Percentiles rank a stretch among this genome's conserved stretches.
These are phyloP conservation scores for Kuraishia molischiana DNA, from an alignment of 805 yeast species.

Conservation along the genomic window DNA sequence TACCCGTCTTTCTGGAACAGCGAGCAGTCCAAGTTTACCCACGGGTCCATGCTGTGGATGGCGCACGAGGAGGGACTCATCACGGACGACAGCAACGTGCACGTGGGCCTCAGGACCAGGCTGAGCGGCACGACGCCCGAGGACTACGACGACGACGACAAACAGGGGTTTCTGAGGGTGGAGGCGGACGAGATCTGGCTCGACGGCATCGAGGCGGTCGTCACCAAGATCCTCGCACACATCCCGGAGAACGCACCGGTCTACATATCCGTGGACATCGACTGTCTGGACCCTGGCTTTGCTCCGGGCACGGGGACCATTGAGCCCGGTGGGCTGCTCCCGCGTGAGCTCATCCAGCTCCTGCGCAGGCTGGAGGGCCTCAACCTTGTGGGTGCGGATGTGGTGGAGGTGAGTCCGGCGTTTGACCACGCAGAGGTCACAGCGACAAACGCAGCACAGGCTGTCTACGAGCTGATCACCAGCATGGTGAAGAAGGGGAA, in stretches of 20 bases:
- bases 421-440: constrained; percentile 60
- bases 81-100: constrained; percentile 45
- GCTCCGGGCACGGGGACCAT: constrained; percentile 52
- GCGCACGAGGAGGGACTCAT: constrained; percentile 63
- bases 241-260: constrained; percentile 61
- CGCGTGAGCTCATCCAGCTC: constrained; percentile 41
- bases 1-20: constrained; percentile 32
- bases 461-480: constrained; percentile 61
- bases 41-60: constrained; percentile 84
- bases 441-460: constrained; percentile 61
- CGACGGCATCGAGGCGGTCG: constrained; percentile 52
- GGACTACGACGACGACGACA: constrained; percentile 58
- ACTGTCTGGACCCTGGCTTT: constrained; percentile 47
- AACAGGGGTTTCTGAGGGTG: constrained; percentile 60
- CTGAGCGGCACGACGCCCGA: constrained; percentile 48
- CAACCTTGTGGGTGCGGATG: constrained; percentile 44
- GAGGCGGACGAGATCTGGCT: constrained; percentile 68
- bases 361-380: constrained; percentile 33
- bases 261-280: constrained; percentile 72
- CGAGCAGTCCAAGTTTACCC: constrained; percentile 41
- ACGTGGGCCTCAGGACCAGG: constrained; percentile 72
- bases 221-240: constrained; percentile 37
- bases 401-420: constrained; percentile 54
- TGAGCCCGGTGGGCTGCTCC: constrained; percentile 51
- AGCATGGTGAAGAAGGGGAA: constrained; percentile 55